Base-by-base conservation (phyloP, 345 rosid genomes). In the Acer yangbiense region DNA sequence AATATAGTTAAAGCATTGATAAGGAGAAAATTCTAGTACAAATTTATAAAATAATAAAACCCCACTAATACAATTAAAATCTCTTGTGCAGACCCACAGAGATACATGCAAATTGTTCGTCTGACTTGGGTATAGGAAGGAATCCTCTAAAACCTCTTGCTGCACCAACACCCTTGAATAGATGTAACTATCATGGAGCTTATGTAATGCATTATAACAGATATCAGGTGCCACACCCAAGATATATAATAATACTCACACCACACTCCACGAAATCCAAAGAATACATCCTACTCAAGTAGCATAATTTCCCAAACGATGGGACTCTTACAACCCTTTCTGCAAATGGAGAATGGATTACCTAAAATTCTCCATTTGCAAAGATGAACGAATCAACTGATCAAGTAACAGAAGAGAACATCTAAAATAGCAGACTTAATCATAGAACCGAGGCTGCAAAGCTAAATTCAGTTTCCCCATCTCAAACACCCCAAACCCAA, bases 81-180 rank as follows among this genome's bases (percentile, higher is more conserved):
- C 39, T 35, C 39, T 35, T 35, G 39, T 35, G 39, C 1, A 35
- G 39, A 35, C 39, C 39, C 6, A 4, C 39, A 35, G 39, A 35
- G 6, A 35, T 35, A 35, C 6, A 1, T 35, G 6, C 35, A 35
- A 35, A 35, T 35, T 5, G 39, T 35, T 35, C 39, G 6, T 35
- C 6, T 4, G 39, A 35, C 39, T 35, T 35, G 39, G 6, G 39
- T 35, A 35, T 4, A 35, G 39, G 39, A 48, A 48, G 20, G 50
- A 48, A 12, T 55, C 73, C 41, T 50, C 73, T 69, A 69, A 46
- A 69, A 48, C 41, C 61, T 14, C 7, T 50, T 7, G 60, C 61
- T 69, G 18, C n/a, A 69, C 17, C 54, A 44, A 68, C 52, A 21
- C 18, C 71, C 18, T 68, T 48, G 48, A 20, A 21, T 13, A 2